Evolutionary conservation across 495 filamentous ascomycete species (phyloP).

Genomic region (Chaetomium tenue): DNA sequence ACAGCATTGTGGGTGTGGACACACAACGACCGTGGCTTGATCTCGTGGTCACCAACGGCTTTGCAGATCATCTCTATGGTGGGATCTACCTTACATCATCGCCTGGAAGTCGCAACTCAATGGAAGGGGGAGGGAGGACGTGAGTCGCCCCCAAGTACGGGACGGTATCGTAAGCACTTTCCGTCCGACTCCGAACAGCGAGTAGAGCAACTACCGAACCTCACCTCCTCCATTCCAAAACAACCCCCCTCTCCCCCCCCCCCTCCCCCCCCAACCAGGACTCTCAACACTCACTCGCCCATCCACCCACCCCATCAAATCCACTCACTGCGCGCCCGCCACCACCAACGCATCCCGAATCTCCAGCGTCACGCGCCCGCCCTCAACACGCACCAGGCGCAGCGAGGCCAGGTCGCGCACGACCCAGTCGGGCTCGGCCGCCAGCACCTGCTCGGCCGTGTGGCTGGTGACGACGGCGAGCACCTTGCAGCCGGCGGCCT

Average conservation of each 20-base stretch:
- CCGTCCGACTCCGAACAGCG: too few species aligned
- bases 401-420: constrained; percentile 76
- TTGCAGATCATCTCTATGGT: background rate
- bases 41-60: background rate
- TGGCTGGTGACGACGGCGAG: constrained; percentile 87
- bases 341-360: constrained; percentile 44
- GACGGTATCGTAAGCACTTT: too few species aligned
- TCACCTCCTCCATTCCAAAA: background rate
- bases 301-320: background rate
- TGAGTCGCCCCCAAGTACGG: background rate
- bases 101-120: background rate
- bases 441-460: constrained; percentile 63
- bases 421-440: constrained; percentile 83
- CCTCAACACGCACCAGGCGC: constrained; percentile 43
- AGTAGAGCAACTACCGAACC: too few species aligned
- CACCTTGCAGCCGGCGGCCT: constrained; percentile 85
- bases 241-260: background rate
- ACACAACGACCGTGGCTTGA: background rate
- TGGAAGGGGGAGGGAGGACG: background rate
- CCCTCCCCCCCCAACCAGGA: background rate
- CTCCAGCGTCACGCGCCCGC: constrained; percentile 52
- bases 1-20: background rate
- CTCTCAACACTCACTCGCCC: too few species aligned
- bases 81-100: background rate
- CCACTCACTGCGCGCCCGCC: background rate